Evolutionary conservation across 2,329 filamentous ascomycete species (phyloP), one percentile per base, ranked within the genome.

Genomic region (Cladobotryum mycophilum): DNA sequence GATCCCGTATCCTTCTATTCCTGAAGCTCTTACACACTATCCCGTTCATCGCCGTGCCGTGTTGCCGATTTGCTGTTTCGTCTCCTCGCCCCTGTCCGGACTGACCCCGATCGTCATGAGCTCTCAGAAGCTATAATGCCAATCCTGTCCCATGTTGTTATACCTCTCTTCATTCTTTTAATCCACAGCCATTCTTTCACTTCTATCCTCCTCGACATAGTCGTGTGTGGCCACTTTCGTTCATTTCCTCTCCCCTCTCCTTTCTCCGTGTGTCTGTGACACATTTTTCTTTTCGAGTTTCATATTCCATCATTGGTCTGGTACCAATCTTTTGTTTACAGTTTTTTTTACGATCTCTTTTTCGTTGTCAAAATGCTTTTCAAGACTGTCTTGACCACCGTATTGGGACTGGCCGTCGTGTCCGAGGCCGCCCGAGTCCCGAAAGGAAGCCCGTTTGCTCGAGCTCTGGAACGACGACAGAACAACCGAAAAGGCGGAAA

Each of bases 301-400:
- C 72, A 72, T 76, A 49, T 53, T 53, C 47, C 41, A 55, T 63
- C 59, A 61, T 66, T 62, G 66, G 68, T 73, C 70, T 70, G 68
- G 69, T 66, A 74, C 64, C 71, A 65, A 68, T 12, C 36, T 38
- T 33, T 30, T 33, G 18, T 33, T 52, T 52, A 41, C 38, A 72
- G 71, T 68, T 62, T 62, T 63, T 58, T 20, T 20, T 58, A 30
- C 9, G 62, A 61, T 64, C 67, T 62, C 60, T 60, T 36, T 45
- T 45, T 22, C 22, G 4, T 22, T 37, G 37, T 56, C 70, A 76
- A 60, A 44, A 81, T 81, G 78, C 72, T 78, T 62, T 61, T 79
- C 62, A 78, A 79, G 64, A 68, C 68, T 53, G 57, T 79, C 54
- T 54, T 76, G 44, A 70, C 75, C 68, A 70, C 81, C 18, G 55